phyloP scores from a whole-genome alignment of 139 green algal genomes.

The Chlorella sp. region DNA sequence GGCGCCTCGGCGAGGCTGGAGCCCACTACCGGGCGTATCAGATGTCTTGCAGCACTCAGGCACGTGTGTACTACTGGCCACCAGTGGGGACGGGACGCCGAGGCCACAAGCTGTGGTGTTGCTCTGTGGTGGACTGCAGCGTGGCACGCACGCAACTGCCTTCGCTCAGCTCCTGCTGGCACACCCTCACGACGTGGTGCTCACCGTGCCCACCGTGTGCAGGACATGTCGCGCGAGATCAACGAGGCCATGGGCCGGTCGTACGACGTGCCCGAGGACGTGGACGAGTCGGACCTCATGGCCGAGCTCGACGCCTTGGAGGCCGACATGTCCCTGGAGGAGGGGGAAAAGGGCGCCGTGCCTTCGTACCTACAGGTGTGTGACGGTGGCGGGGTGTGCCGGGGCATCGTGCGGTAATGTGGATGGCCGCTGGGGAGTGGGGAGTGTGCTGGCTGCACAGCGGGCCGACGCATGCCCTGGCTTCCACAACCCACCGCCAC shows the following conservation, averaged over 20 bases:
- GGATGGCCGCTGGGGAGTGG: background rate
- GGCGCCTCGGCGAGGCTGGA: too few species aligned
- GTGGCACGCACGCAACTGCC: background rate
- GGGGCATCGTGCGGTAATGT: background rate
- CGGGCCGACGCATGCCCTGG: background rate
- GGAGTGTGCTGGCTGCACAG: background rate
- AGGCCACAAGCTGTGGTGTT: too few species aligned
- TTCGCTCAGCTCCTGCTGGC: too few species aligned
- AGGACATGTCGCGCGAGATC: constrained; percentile 89
- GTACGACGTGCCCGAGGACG: constrained; percentile 88
- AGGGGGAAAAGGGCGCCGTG: constrained; percentile 22
- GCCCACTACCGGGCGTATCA: too few species aligned
- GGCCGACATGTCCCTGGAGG: constrained; percentile 56
- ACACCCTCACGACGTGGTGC: too few species aligned
- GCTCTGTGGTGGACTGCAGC: too few species aligned
- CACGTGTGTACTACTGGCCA: too few species aligned
- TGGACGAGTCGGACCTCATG: constrained; percentile 97
- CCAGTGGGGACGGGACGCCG: too few species aligned
- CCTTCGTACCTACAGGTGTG: constrained; percentile 72
- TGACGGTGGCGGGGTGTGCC: background rate
- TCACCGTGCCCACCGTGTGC: too few species aligned
- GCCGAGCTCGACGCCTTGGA: constrained; percentile 93
- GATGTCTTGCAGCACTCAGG: too few species aligned
- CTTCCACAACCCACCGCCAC: background rate
- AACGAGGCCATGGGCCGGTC: constrained; percentile 78